A percentile compares a stretch with the other conserved stretches of the same genome.
These are phyloP conservation scores for Sporothrix euskadiensis DNA, from an alignment of 2,329 filamentous ascomycete species.

Conservation along the genomic window DNA sequence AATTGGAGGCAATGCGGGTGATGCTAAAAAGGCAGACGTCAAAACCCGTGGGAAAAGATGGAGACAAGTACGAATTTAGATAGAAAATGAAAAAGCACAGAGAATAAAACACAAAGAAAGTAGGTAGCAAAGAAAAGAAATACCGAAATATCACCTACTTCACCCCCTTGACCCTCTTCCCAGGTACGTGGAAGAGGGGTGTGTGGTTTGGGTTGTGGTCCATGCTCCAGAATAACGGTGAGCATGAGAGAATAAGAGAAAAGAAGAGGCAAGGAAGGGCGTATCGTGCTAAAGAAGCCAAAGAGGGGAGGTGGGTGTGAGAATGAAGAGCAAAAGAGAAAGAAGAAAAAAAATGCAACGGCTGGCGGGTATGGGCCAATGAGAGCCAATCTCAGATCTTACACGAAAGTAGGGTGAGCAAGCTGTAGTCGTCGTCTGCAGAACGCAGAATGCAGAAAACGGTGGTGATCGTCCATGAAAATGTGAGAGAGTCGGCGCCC, in stretches of 20 bases:
- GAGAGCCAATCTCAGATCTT: not conserved
- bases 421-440: not conserved
- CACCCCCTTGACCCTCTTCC: not conserved
- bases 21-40: not conserved
- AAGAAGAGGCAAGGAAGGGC: not conserved
- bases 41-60: not conserved
- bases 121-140: not conserved
- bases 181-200: not conserved
- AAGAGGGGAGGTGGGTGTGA: not conserved
- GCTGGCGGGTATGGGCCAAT: conserved; percentile 16
- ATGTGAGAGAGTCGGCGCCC: not conserved
- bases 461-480: not conserved
- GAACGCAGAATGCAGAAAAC: not conserved
- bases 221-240: not conserved
- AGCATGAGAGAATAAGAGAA: not conserved
- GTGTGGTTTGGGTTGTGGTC: not conserved
- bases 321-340: not conserved
- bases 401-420: conserved; percentile 8
- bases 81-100: not conserved
- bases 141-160: not conserved
- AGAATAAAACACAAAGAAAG: not conserved
- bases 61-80: not conserved
- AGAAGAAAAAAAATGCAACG: not conserved
- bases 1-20: not conserved
- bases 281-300: not conserved